Percentiles rank a stretch among this genome's conserved stretches.
Conservation (phyloP, 306 rosid genomes). For the Neltuma alba region DNA sequence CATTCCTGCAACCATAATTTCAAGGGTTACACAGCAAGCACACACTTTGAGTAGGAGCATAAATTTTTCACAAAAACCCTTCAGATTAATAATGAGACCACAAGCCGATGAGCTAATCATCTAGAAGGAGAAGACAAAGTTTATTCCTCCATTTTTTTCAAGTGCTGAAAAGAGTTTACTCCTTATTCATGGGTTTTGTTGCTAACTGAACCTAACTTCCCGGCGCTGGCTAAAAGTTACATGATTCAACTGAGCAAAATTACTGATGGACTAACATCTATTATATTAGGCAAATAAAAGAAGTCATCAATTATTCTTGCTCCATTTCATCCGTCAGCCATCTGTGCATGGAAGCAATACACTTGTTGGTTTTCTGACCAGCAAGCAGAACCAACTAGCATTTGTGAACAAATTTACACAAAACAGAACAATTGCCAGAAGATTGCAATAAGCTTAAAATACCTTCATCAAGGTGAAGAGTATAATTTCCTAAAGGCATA, state of each 20-base stretch:
- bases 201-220: neutral
- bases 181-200: neutral
- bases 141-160: neutral
- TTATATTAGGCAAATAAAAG: neutral
- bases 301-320: neutral
- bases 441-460: slow-evolving; percentile 23
- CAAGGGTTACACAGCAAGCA: slow-evolving; percentile 23
- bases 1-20: slow-evolving; percentile 67
- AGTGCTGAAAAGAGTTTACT: neutral
- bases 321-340: neutral
- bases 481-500: slow-evolving; percentile 93
- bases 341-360: neutral
- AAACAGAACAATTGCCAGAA: neutral
- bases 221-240: neutral
- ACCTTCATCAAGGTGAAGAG: slow-evolving; percentile 97
- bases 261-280: neutral
- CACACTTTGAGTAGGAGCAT: neutral
- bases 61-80: neutral
- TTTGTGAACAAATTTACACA: neutral
- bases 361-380: neutral
- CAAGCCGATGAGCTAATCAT: neutral
- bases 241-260: neutral
- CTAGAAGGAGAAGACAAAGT: neutral
- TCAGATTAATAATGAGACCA: neutral
- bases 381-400: neutral